These are phyloP conservation scores for Rosellinia necatrix DNA, from an alignment of 2,329 filamentous ascomycete genomes.

Conservation along the genomic window DNA sequence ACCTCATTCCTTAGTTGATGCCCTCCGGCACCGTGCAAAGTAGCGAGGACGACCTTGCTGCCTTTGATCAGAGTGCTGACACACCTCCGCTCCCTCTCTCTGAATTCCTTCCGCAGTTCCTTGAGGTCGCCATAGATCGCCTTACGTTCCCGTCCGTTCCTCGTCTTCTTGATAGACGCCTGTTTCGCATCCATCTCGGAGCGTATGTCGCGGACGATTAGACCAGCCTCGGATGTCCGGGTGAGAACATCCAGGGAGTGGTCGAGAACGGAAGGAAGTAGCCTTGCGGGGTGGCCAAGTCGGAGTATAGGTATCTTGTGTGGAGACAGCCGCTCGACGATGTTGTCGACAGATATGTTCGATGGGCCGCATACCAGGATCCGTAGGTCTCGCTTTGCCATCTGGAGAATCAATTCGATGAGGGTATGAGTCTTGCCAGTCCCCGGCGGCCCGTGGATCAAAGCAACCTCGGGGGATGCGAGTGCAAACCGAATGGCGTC, in stretches of 20 bases:
- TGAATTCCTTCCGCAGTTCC: constrained; percentile 84
- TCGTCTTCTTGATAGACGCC: constrained; percentile 83
- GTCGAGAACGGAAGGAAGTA: constrained; percentile 83
- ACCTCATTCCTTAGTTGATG: constrained; percentile 77
- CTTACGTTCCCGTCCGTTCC: constrained; percentile 76
- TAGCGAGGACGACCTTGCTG: constrained; percentile 89
- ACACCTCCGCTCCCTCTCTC: constrained; percentile 81
- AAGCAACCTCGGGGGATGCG: constrained; percentile 76
- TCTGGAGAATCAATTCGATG: constrained; percentile 92
- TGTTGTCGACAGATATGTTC: constrained; percentile 98
- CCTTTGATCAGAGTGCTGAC: constrained; percentile 74
- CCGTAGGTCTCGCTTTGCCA: constrained; percentile 73
- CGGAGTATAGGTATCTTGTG: constrained; percentile 87
- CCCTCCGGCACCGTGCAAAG: constrained; percentile 88
- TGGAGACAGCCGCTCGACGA: constrained; percentile 86
- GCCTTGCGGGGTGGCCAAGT: constrained; percentile 87
- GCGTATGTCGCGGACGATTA: constrained; percentile 86
- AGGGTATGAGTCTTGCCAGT: constrained; percentile 97
- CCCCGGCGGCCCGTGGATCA: constrained; percentile 94
- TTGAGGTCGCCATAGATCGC: constrained; percentile 85
- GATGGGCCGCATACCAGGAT: constrained; percentile 94
- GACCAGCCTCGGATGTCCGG: constrained; percentile 85
- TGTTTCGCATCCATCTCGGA: constrained; percentile 94
- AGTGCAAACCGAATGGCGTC: constrained; percentile 81
- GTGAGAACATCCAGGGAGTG: constrained; percentile 93